A percentile compares a stretch with the other conserved stretches of the same genome.
Evolutionary conservation across 805 yeast species (phyloP).

Genomic region (Candida dajiaensis): DNA sequence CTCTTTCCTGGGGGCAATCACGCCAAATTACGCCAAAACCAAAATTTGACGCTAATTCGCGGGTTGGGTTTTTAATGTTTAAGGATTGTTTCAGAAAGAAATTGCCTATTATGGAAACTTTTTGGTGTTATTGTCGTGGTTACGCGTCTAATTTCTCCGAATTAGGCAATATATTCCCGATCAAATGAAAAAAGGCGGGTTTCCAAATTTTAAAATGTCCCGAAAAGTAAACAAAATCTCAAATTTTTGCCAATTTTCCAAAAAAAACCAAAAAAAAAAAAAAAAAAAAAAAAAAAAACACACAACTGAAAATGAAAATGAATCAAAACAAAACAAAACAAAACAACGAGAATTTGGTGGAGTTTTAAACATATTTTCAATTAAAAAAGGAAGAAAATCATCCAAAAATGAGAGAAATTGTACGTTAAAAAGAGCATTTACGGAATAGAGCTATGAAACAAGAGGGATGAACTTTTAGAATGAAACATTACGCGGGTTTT

Average conservation of each 20-base stretch:
- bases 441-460: not conserved
- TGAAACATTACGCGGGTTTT: not conserved
- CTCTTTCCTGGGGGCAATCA: not conserved
- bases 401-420: constrained; percentile 20
- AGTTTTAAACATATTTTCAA: not conserved
- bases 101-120: not conserved
- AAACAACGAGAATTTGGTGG: constrained; percentile 1
- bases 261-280: constrained; percentile 2
- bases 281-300: constrained; percentile 9
- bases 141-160: not conserved
- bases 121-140: not conserved
- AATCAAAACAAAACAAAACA: constrained; percentile 6
- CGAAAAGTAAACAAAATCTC: not conserved
- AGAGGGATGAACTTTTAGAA: not conserved
- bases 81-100: not conserved
- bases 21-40: not conserved
- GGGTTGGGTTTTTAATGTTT: not conserved
- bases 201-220: not conserved
- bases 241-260: not conserved
- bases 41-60: not conserved
- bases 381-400: not conserved
- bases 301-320: too few species aligned
- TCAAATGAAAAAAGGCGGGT: not conserved
- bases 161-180: not conserved
- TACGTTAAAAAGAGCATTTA: constrained; percentile 6